phyloP scores from a whole-genome alignment of 768 basidiomycete genomes.

The Lactarius indigo region DNA sequence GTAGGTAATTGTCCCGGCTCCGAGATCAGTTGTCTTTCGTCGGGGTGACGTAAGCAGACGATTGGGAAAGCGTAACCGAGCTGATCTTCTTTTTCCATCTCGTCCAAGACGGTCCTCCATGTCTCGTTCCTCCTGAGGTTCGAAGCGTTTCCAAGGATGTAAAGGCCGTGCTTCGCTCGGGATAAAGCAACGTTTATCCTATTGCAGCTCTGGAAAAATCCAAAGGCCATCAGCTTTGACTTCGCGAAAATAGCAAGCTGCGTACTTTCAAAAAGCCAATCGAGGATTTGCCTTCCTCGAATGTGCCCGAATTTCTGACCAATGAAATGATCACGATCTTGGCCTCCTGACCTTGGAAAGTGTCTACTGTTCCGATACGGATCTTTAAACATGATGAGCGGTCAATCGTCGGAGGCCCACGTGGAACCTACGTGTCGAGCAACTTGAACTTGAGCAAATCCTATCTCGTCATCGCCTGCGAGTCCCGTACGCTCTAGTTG shows the following conservation, averaged over 20 bases:
- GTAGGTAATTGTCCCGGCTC: conserved; percentile 21
- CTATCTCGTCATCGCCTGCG: conserved; percentile 35
- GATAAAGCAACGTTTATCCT: no score
- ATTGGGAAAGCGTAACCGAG: conserved; percentile 15
- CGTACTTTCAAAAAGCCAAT: no score
- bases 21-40: conserved; percentile 1
- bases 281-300: no score
- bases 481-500: conserved; percentile 52
- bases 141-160: conserved; percentile 64
- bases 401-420: background rate
- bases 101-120: conserved; percentile 56
- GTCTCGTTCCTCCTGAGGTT: conserved; percentile 50
- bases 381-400: conserved; percentile 40
- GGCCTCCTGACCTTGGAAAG: conserved; percentile 82
- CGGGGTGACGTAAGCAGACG: conserved; percentile 22
- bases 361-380: conserved; percentile 69
- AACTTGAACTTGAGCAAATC: conserved; percentile 49
- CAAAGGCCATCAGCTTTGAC: no score
- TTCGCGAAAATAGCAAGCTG: no score
- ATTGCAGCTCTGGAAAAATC: no score
- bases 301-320: no score
- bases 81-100: conserved; percentile 44
- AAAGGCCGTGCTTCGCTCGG: conserved; percentile 69
- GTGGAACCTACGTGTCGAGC: conserved; percentile 45
- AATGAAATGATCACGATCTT: no score